A percentile compares a stretch with the other conserved stretches of the same genome.
Conservation (phyloP, 495 filamentous ascomycete species). For the Trichocladium antarcticum region DNA sequence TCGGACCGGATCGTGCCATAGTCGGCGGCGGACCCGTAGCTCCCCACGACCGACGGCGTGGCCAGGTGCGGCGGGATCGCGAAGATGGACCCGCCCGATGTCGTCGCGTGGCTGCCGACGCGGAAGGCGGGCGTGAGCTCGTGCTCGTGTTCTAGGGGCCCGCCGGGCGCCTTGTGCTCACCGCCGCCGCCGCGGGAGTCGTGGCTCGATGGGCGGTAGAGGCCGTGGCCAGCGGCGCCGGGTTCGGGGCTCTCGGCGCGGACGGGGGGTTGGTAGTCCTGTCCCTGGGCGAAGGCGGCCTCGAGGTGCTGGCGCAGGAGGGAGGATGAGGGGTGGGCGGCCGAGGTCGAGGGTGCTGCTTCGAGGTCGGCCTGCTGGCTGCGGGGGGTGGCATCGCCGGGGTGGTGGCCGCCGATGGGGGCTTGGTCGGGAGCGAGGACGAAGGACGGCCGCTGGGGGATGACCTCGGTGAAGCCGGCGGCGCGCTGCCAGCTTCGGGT, state of each 20-base stretch:
- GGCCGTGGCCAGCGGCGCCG: conserved; percentile 11
- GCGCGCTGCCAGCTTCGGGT: conserved; percentile 89
- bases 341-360: conserved; percentile 1
- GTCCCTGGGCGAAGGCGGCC: no score
- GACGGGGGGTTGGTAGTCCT: conserved; percentile 14
- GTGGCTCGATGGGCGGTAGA: conserved; percentile 7
- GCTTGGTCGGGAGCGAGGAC: conserved; percentile 43
- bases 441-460: conserved; percentile 63
- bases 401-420: conserved; percentile 15
- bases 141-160: no score
- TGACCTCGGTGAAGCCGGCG: conserved; percentile 75
- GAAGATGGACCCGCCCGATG: conserved; percentile 40
- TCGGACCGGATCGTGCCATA: conserved; percentile 68
- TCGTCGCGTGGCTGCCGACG: conserved; percentile 24
- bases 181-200: conserved; percentile 30
- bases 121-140: conserved; percentile 27
- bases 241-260: conserved; percentile 17
- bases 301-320: conserved; percentile 33
- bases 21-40: conserved; percentile 51
- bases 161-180: conserved; percentile 28
- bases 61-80: conserved; percentile 50
- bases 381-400: conserved; percentile 26
- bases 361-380: conserved; percentile 27
- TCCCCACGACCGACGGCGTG: conserved; percentile 52
- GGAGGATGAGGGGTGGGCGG: conserved; percentile 3